Base-by-base conservation (phyloP, 2,329 filamentous ascomycete genomes). In the Calonectria multiphialidica region DNA sequence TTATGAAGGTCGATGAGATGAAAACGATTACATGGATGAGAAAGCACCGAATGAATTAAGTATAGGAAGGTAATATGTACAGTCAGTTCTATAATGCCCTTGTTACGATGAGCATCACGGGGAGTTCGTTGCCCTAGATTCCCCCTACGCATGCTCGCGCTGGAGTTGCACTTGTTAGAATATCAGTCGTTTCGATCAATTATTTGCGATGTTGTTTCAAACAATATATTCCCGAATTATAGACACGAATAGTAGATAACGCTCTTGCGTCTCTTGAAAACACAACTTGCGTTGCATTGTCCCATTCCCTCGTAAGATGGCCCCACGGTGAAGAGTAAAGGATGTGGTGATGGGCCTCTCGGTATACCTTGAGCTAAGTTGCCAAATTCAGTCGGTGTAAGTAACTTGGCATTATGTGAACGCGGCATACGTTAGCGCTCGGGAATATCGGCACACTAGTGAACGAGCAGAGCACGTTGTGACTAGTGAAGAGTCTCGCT, bases 1-100 rank as follows among this genome's bases (percentile, higher is more conserved):
- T 80, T 68, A 82, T 76, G 80, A 83, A 70, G 55, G 75, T 73
- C 77, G 76, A 81, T 74, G 79, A 83, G 79, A 79, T 75, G 73
- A 77, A 70, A 69, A 82, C 72, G 75, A 81, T 70, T 75, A 72
- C 71, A 81, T 74, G 80, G 72, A 73, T 76, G 65, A 65, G 71
- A 72, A 71, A 72, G 67, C 64, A 77, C 72, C 76, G 70, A 71
- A 75, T 61, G 72, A 62, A 77, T 74, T 68, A 45, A 71, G 71
- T 64, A 69, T 44, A 57, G 73, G 67, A 76, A 73, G 69, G 67
- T 81, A 76, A 77, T 80, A 61, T 65, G 71, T 80, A 64, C 57
- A 70, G 67, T 75, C 70, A 66, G 72, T 61, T 61, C 68, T 66
- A 53, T 71, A 61, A 45, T 62, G 64, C 75, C 72, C 74, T 64